phyloP scores from a whole-genome alignment of 352 stramenopile species.

The Phytophthora pistaciae region DNA sequence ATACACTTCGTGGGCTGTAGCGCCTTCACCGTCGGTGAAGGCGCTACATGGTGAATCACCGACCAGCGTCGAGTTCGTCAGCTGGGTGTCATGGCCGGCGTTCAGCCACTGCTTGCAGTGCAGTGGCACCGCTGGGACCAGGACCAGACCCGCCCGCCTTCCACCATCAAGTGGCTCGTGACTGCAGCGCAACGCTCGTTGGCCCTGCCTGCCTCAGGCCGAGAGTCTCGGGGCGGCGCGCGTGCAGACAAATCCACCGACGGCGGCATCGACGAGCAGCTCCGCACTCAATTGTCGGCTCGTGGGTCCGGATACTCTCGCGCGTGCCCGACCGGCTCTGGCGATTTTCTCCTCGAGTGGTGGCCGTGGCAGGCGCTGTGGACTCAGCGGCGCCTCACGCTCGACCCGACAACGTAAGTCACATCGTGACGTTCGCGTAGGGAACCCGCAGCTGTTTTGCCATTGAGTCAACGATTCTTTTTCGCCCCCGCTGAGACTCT shows the following conservation, averaged over 20 bases:
- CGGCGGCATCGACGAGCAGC: conserved; percentile 3
- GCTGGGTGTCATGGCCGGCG: conserved; percentile 13
- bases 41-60: too few species aligned
- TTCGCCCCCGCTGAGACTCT: neutral
- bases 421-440: conserved; percentile 3
- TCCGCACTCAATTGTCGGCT: conserved; percentile 11
- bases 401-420: conserved; percentile 3
- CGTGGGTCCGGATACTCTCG: conserved; percentile 24
- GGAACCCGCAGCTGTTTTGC: conserved; percentile 10
- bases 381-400: conserved; percentile 1
- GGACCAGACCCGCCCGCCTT: conserved; percentile 11
- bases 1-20: neutral
- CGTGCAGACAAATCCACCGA: neutral
- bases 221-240: too few species aligned
- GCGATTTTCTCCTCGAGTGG: conserved; percentile 3
- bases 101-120: conserved; percentile 2
- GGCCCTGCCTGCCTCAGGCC: neutral
- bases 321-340: conserved; percentile 2
- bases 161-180: conserved; percentile 14
- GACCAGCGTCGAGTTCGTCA: conserved; percentile 9
- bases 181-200: neutral
- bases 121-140: neutral
- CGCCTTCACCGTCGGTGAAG: too few species aligned
- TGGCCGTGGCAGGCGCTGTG: neutral
- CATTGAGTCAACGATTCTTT: conserved; percentile 28